Percentiles rank a stretch among this genome's conserved stretches.
Evolutionary conservation across 2,329 filamentous ascomycete species (phyloP).

Genomic region (Penicillium hesseltinei): DNA sequence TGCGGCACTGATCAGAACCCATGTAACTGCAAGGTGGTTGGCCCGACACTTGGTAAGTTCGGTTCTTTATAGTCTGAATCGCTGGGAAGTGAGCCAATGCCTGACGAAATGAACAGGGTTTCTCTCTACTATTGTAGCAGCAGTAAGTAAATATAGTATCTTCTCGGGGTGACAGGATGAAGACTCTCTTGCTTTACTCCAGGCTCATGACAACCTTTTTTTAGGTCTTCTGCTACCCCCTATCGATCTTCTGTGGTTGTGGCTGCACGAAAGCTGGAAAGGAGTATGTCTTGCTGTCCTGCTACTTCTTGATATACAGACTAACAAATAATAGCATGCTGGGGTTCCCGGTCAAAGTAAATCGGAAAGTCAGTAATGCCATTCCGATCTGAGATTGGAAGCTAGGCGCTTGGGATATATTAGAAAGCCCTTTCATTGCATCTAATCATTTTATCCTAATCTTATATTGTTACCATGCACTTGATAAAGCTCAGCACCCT

Average conservation of each 20-base stretch:
- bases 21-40: constrained; percentile 57
- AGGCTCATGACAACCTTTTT: constrained; percentile 4
- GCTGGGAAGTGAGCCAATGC: not conserved
- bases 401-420: not conserved
- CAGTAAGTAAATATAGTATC: constrained; percentile 42
- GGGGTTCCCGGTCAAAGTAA: constrained; percentile 52
- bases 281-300: constrained; percentile 42
- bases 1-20: constrained; percentile 58
- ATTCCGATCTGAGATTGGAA: constrained; percentile 47
- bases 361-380: constrained; percentile 50
- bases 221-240: constrained; percentile 56
- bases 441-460: not conserved
- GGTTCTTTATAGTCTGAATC: not conserved
- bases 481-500: not conserved
- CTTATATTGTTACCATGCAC: not conserved
- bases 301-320: not conserved
- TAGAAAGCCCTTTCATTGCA: not conserved
- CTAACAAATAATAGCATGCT: constrained; percentile 46
- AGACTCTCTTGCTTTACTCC: not conserved
- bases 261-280: constrained; percentile 55
- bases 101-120: constrained; percentile 36
- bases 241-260: constrained; percentile 57
- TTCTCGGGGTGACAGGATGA: not conserved
- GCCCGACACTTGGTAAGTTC: constrained; percentile 52
- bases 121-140: constrained; percentile 48